Evolutionary conservation across 1,139 yeast genomes (phyloP).

Genomic region (Geotrichum klebahnii): DNA sequence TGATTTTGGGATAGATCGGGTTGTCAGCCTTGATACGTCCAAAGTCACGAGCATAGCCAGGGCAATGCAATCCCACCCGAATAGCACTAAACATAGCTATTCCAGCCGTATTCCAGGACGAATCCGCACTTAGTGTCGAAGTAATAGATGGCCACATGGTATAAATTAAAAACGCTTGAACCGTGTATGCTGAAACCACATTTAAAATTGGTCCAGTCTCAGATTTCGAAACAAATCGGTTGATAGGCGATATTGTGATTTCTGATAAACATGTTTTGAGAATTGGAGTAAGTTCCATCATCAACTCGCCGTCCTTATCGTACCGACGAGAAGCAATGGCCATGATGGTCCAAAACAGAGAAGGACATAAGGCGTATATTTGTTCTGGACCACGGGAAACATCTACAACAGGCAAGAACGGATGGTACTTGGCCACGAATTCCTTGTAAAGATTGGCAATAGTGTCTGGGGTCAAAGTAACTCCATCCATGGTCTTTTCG

Average conservation of each 20-base stretch:
- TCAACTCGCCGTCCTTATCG: slow-evolving; percentile 43
- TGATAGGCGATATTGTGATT: slow-evolving; percentile 83
- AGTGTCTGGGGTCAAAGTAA: slow-evolving; percentile 55
- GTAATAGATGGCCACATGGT: slow-evolving; percentile 96
- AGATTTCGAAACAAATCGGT: slow-evolving; percentile 57
- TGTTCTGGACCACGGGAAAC: slow-evolving; percentile 75
- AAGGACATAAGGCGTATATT: slow-evolving; percentile 73
- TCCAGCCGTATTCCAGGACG: slow-evolving; percentile 92
- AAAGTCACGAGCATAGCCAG: slow-evolving; percentile 57
- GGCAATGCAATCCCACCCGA: slow-evolving; percentile 81
- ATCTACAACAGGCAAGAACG: slow-evolving; percentile 83
- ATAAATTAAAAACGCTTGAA: slow-evolving; percentile 83
- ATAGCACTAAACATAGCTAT: slow-evolving; percentile 89
- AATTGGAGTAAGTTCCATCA: slow-evolving; percentile 57
- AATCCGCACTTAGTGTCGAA: slow-evolving; percentile 88
- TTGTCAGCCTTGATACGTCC: slow-evolving; percentile 41
- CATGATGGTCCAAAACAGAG: slow-evolving; percentile 91
- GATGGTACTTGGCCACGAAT: slow-evolving; percentile 71
- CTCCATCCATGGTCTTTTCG: slow-evolving; percentile 65
- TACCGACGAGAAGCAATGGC: slow-evolving; percentile 70
- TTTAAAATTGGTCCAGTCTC: slow-evolving; percentile 72
- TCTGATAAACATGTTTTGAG: slow-evolving; percentile 78
- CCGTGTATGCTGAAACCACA: slow-evolving; percentile 90
- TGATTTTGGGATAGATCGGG: slow-evolving; percentile 44
- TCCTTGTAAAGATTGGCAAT: slow-evolving; percentile 66